Percentiles rank a stretch among this genome's conserved stretches.
phyloP scores from a whole-genome alignment of 1,284 basidiomycete species.

The Cryptococcus hybrid region DNA sequence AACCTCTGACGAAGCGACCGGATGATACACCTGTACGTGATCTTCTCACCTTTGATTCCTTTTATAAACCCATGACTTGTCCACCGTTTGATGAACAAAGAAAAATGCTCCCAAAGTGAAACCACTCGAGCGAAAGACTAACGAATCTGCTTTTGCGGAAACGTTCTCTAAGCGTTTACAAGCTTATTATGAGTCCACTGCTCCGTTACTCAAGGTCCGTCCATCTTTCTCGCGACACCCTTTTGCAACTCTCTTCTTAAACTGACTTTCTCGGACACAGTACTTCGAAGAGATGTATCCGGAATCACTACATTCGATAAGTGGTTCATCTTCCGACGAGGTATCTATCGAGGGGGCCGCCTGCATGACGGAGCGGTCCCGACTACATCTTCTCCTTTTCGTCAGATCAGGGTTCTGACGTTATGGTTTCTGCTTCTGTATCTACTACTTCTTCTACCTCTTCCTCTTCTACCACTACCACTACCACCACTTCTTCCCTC shows the following conservation, averaged over 20 bases:
- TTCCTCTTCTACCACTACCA: no score
- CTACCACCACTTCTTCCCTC: slow-evolving; percentile 5
- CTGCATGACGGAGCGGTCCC: slow-evolving; percentile 9
- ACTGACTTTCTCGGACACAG: slow-evolving; percentile 20
- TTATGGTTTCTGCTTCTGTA: background rate
- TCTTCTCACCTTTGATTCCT: background rate
- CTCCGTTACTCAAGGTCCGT: slow-evolving; percentile 65
- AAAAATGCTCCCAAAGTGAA: no score
- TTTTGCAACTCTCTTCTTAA: slow-evolving; percentile 60
- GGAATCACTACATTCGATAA: slow-evolving; percentile 67
- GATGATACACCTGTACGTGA: slow-evolving; percentile 84
- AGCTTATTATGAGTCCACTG: slow-evolving; percentile 83
- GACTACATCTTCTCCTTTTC: slow-evolving; percentile 7
- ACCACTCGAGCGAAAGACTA: no score
- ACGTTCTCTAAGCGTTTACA: slow-evolving; percentile 75
- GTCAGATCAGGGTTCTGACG: background rate
- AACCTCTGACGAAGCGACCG: slow-evolving; percentile 80
- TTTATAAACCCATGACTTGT: background rate
- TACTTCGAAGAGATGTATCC: slow-evolving; percentile 65
- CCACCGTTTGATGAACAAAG: background rate
- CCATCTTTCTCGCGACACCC: background rate
- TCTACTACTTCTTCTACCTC: background rate
- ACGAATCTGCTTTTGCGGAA: slow-evolving; percentile 53
- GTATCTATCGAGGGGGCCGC: slow-evolving; percentile 54
- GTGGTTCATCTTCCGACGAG: slow-evolving; percentile 82